Evolutionary conservation across 768 basidiomycete species (phyloP), one percentile per base, ranked within the genome.

Genomic region (Agrocybe pediades): DNA sequence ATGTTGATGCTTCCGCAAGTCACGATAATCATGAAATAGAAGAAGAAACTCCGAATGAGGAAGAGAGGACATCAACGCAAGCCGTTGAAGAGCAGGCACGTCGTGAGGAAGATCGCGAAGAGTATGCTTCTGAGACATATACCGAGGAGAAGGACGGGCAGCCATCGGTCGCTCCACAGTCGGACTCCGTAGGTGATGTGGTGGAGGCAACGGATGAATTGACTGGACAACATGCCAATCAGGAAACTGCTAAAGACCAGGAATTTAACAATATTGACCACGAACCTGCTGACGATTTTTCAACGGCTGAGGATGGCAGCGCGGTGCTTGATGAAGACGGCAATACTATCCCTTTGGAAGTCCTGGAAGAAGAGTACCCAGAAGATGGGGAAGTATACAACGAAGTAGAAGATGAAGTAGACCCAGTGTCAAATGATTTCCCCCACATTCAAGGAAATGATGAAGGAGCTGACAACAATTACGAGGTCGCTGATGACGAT

Each of bases 341-440:
- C 19, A 42, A 41, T 13, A 29, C 40, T 25, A 29, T 54, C 47
- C 11, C 26, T 15, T 46, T 43, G 11, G 53, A 49, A 15, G 21
- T 26, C 24, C 23, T 47, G 24, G 53, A 54, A 36, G 53, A 53
- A 19, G 15, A 25, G 1, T 41, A 54, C 15, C 13, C 46, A 17
- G 39, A 24, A 23, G 27, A 17, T 25, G 44, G n/a, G 30, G 47
- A n/a, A n/a, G 26, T 2, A 23, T 26, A 23, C 21, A 41, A 49
- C 29, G 26, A 33, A n/a, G 17, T n/a, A 8, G 49, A 40, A 11
- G 49, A 40, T 11, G 17, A 20, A 17, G 30, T 6, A 26, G 17
- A n/a, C 42, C 41, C 26, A 51, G 55, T 46, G 13, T 26, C 44
- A 19, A 23, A 19, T 17, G 33, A 45, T 43, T n/a, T 25, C 21